Evolutionary conservation across 2,329 filamentous ascomycete species (phyloP), one percentile per base, ranked within the genome.

Genomic region (Tolypocladium guangdongense): DNA sequence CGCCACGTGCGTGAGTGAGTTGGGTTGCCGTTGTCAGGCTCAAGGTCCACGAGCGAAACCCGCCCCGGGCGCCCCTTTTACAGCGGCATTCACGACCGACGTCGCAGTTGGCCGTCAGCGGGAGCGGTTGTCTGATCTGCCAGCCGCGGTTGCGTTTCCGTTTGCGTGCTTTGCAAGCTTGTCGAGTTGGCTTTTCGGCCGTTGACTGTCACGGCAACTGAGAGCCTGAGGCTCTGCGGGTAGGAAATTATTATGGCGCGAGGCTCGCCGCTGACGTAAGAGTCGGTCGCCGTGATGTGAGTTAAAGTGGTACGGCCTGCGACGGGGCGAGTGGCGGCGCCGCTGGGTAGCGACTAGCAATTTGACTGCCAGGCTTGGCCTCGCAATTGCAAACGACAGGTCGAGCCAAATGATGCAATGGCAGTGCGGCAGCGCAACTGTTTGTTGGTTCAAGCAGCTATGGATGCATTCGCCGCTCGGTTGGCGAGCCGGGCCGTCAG

Each of bases 11-110:
- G 37, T 37, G 52, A 39, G 35, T 10, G 46, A 45, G 46, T 46
- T 22, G 24, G 22, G 18, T 43, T 36, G 38, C 14, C 12, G 47
- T 32, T 46, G 50, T 41, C 32, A 24, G 36, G 30, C 38, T 41
- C 37, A 36, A 22, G 50, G 32, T 41, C 38, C 30, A 36, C 33
- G 38, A 51, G 50, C 38, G 41, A 41, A 46, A 46, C 20, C 41
- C 38, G 50, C 39, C n/a, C 50, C 32, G 36, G 38, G 39, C 39
- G 14, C 22, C 33, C 43, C 27, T 8, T n/a, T 7, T 22, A 36
- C 32, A 46, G 39, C 41, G 39, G 46, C 50, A 46, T 52, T 27
- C 30, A 46, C 50, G 50, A 32, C 20, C 50, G 18, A 32, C 11
- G 30, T 38, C 5, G 33, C 32, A 52, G 39, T 24, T 30, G 36